Percentiles rank a stretch among this genome's conserved stretches.
Evolutionary conservation across 1,139 yeast genomes (phyloP).

Genomic region (Geotrichum fermentans): DNA sequence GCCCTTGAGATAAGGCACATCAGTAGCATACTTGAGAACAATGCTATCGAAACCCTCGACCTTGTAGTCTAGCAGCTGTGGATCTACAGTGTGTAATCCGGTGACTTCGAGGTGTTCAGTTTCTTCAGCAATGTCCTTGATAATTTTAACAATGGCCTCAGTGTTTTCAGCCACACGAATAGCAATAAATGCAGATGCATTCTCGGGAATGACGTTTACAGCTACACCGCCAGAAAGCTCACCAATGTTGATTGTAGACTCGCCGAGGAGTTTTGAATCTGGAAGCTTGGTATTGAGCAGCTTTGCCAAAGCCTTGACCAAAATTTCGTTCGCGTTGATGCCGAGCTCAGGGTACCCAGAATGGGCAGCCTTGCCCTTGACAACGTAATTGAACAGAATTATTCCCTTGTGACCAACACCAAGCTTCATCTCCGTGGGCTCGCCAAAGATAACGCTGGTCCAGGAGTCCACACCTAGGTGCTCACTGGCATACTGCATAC

Average conservation of each 20-base stretch:
- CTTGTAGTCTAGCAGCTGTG: constrained; percentile 51
- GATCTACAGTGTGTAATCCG: constrained; percentile 33
- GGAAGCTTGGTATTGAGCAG: constrained; percentile 44
- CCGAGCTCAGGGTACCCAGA: constrained; percentile 71
- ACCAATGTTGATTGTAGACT: constrained; percentile 60
- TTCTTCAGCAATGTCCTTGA: constrained; percentile 38
- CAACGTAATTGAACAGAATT: constrained; percentile 42
- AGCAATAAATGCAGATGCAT: constrained; percentile 48
- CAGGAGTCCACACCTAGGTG: constrained; percentile 45
- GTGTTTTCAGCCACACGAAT: constrained; percentile 53
- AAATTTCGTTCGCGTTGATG: constrained; percentile 54
- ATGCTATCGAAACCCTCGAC: constrained; percentile 61
- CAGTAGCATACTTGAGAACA: constrained; percentile 58
- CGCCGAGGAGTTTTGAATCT: constrained; percentile 50
- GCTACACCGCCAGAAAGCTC: constrained; percentile 56
- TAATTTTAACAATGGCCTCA: constrained; percentile 38
- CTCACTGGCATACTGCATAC: constrained; percentile 48
- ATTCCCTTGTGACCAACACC: constrained; percentile 69
- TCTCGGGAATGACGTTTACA: constrained; percentile 59
- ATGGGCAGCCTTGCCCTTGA: constrained; percentile 58
- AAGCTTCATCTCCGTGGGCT: constrained; percentile 65
- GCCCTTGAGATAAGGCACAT: constrained; percentile 49
- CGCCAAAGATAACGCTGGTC: constrained; percentile 66
- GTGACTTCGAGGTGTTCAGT: constrained; percentile 31
- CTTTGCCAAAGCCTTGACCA: constrained; percentile 49